phyloP scores from a whole-genome alignment of 768 basidiomycete species.

The Postia placenta region DNA sequence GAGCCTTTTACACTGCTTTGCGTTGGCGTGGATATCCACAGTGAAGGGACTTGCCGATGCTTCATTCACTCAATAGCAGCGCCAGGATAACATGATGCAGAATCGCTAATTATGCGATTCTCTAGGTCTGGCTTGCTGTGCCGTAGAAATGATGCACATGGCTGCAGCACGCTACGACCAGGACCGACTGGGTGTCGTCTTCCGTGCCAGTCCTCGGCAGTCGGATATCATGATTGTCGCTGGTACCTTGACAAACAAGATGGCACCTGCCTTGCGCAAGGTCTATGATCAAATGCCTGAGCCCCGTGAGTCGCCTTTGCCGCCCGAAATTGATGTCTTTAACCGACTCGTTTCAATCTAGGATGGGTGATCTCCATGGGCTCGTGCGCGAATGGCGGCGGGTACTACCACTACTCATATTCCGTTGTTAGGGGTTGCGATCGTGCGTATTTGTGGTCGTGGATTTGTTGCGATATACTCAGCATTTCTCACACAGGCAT shows the following conservation, averaged over 20 bases:
- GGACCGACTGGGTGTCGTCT: slow-evolving; percentile 93
- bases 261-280: slow-evolving; percentile 96
- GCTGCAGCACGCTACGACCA: slow-evolving; percentile 98
- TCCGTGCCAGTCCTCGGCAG: slow-evolving; percentile 98
- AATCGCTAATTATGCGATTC: too few relatives aligned
- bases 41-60: too few relatives aligned
- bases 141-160: slow-evolving; percentile 99
- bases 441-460: slow-evolving; percentile 45
- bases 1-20: too few relatives aligned
- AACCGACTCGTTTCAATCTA: slow-evolving; percentile 16
- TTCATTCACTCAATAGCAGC: too few relatives aligned
- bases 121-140: slow-evolving; percentile 93
- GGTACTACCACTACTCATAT: slow-evolving; percentile 98
- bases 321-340: neutral
- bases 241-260: slow-evolving; percentile 98
- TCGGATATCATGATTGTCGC: slow-evolving; percentile 99
- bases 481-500: slow-evolving; percentile 50
- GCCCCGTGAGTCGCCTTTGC: slow-evolving; percentile 58
- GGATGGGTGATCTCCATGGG: slow-evolving; percentile 99
- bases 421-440: slow-evolving; percentile 98
- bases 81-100: too few relatives aligned
- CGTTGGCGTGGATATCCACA: too few relatives aligned
- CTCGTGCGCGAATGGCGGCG: slow-evolving; percentile 97
- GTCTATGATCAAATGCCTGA: slow-evolving; percentile 99
- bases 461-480: neutral